These are phyloP conservation scores for Blastocystis sp. DNA, from an alignment of 352 stramenopile species.

Conservation along the genomic window DNA sequence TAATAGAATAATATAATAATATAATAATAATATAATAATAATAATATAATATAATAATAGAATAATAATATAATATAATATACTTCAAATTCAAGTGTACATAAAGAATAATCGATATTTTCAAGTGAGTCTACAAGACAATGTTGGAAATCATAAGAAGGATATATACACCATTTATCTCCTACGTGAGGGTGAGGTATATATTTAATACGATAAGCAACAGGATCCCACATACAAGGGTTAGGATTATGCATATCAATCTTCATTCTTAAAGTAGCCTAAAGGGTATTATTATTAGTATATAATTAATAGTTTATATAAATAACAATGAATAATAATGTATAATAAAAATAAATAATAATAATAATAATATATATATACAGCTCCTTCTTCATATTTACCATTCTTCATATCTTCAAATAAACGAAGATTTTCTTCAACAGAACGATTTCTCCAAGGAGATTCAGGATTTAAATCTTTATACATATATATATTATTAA, in stretches of 20 bases:
- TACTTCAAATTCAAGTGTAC: slow-evolving; percentile 96
- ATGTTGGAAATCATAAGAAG: slow-evolving; percentile 97
- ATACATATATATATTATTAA: too few species aligned
- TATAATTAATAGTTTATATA: too few species aligned
- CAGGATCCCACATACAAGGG: slow-evolving; percentile 93
- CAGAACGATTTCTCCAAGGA: slow-evolving; percentile 63
- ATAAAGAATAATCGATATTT: slow-evolving; percentile 98
- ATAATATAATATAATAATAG: too few species aligned
- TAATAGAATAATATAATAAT: too few species aligned
- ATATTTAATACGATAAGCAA: slow-evolving; percentile 95
- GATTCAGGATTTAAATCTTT: slow-evolving; percentile 45
- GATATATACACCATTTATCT: slow-evolving; percentile 95
- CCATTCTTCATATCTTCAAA: slow-evolving; percentile 89
- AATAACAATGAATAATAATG: too few species aligned
- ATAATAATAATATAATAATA: too few species aligned
- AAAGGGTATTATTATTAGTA: too few species aligned
- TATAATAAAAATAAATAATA: too few species aligned
- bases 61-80: slow-evolving; percentile 51
- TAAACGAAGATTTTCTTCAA: slow-evolving; percentile 74
- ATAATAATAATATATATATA: too few species aligned
- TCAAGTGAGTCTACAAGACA: slow-evolving; percentile 91
- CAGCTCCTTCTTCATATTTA: slow-evolving; percentile 61
- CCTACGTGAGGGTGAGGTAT: slow-evolving; percentile 83
- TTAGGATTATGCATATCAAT: slow-evolving; percentile 91
- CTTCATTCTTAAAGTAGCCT: slow-evolving; percentile 67